Evolutionary conservation across 257 asterid species (phyloP), one percentile per base, ranked within the genome.

Genomic region (Fraxinus quadrangulata): DNA sequence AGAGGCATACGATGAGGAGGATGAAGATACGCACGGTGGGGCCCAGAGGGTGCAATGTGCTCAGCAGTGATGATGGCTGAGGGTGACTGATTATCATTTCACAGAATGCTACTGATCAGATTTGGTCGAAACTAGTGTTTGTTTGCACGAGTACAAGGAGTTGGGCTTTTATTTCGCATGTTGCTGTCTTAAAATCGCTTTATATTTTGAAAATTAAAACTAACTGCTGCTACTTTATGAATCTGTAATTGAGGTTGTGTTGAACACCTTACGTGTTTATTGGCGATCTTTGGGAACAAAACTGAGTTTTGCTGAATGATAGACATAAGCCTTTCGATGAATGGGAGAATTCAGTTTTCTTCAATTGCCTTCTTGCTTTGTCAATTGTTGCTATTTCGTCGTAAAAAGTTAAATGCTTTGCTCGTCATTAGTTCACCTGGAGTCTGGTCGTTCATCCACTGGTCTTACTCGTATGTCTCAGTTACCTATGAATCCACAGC

Each of bases 31-130:
- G 89, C 90, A 76, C 26, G 93, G 95, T 19, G 95, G 95, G 47
- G 87, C 63, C 10, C 96, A 89, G 73, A 88, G 93, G 67, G 95
- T 92, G 42, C 96, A 89, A 72, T 90, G 97, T 78, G 97, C 97
- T 65, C 96, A 92, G 17, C 97, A 92, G 92, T 92, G 81, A 84
- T 76, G 13, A 19, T 1, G 11, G 7, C 19, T 16, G 61, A 49
- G 61, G 3, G 4, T 49, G 21, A 49, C 19, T 40, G 16, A 40
- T 40, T 40, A 40, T 40, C 49, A 11, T 10, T 40, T 40, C 49
- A 49, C 21, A 49, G 61, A 49, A 49, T 49, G 17, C 12, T 10
- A 39, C 61, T 17, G 6, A 16, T 49, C 59, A 49, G n/a, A 49
- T 49, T 49, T 49, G 59, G 21, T 45, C 4, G 0, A 45, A 45